A percentile compares a stretch with the other conserved stretches of the same genome.
Conservation (phyloP, 305 asterid species). For the Solanum aculeatissimum region DNA sequence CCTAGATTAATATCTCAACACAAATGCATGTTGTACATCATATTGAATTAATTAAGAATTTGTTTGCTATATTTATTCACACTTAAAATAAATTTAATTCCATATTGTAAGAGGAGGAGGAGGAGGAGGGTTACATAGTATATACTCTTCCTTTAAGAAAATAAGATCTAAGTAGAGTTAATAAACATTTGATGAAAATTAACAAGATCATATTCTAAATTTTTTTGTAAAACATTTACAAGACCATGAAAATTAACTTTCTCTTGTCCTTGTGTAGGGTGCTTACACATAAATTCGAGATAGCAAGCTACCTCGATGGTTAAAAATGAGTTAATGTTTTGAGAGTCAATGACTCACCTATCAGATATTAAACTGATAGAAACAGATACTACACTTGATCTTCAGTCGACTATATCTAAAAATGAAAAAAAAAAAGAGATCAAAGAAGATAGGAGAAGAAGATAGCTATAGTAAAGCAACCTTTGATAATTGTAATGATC, state of each 20-base stretch:
- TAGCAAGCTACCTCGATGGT: not conserved
- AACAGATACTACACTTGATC: not conserved
- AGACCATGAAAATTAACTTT: not conserved
- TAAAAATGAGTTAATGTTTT: too few species aligned
- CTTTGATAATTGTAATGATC: constrained; percentile 3
- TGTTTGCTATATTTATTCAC: not conserved
- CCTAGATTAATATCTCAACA: not conserved
- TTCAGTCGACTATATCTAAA: not conserved
- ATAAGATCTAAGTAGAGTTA: not conserved
- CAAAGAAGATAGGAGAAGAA: not conserved
- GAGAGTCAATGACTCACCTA: not conserved
- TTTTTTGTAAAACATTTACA: not conserved
- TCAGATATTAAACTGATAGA: not conserved
- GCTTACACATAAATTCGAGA: not conserved
- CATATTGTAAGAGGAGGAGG: not conserved
- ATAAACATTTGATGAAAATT: not conserved
- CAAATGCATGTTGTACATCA: not conserved
- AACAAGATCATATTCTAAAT: not conserved
- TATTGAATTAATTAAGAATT: not conserved
- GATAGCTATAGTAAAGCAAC: constrained; percentile 9
- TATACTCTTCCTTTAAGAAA: not conserved
- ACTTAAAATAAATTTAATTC: not conserved
- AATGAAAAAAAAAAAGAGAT: not conserved
- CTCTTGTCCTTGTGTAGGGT: not conserved
- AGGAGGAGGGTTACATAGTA: not conserved